These are phyloP conservation scores for Curvularia hawaiiensis DNA, from an alignment of 2,329 filamentous ascomycete genomes.

Conservation along the genomic window DNA sequence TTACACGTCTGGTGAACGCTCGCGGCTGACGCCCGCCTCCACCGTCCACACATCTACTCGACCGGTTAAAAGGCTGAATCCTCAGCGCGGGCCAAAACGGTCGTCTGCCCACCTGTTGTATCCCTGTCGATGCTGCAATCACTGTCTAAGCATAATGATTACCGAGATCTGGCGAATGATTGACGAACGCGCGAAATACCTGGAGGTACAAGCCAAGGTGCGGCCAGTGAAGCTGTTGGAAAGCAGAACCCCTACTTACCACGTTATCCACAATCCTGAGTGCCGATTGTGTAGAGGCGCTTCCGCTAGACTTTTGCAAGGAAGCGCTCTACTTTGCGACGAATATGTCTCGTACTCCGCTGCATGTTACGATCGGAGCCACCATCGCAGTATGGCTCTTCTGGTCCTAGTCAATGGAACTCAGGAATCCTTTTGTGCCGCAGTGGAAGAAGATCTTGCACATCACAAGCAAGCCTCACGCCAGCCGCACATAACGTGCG, in stretches of 20 bases:
- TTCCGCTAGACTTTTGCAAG: slow-evolving; percentile 27
- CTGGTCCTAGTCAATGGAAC: slow-evolving; percentile 23
- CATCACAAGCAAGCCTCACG: slow-evolving; percentile 30
- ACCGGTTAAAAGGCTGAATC: slow-evolving; percentile 37
- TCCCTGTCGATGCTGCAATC: slow-evolving; percentile 23
- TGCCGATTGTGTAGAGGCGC: slow-evolving; percentile 35
- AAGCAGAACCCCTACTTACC: slow-evolving; percentile 22
- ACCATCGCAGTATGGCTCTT: slow-evolving; percentile 24
- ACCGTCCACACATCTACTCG: slow-evolving; percentile 22
- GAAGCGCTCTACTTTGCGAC: slow-evolving; percentile 23
- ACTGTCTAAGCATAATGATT: slow-evolving; percentile 21
- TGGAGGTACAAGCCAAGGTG: slow-evolving; percentile 31
- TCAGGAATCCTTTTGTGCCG: slow-evolving; percentile 13
- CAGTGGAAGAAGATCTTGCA: slow-evolving; percentile 19
- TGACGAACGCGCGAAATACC: slow-evolving; percentile 25
- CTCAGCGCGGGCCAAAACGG: slow-evolving; percentile 26
- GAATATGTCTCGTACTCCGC: slow-evolving; percentile 22
- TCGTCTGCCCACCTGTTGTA: slow-evolving; percentile 24
- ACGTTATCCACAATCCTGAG: slow-evolving; percentile 41
- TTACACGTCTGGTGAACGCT: slow-evolving; percentile 25
- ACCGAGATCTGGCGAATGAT: slow-evolving; percentile 29
- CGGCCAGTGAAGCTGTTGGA: slow-evolving; percentile 19
- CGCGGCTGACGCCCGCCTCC: slow-evolving; percentile 28
- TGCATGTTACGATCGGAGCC: slow-evolving; percentile 24
- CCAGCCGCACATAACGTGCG: slow-evolving; percentile 22